These are phyloP conservation scores for Calonectria pseudoturangicola DNA, from an alignment of 2,329 filamentous ascomycete genomes.

Conservation along the genomic window DNA sequence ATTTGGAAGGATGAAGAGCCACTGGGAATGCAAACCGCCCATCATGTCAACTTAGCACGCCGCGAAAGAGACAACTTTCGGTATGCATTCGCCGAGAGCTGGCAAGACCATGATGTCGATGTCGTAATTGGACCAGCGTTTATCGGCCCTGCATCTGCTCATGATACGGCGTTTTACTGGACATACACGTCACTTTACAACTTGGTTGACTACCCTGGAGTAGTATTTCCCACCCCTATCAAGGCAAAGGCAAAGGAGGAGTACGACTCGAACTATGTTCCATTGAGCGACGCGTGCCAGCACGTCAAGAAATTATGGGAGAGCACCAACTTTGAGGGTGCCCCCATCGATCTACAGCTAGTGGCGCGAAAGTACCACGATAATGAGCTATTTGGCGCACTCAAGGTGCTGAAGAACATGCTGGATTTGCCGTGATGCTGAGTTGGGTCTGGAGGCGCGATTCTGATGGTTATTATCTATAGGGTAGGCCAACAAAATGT, in stretches of 20 bases:
- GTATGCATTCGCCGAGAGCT: conserved; percentile 57
- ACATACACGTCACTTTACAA: conserved; percentile 63
- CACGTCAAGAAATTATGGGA: conserved; percentile 59
- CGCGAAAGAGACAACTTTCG: conserved; percentile 57
- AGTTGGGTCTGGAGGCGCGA: neutral
- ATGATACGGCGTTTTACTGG: conserved; percentile 61
- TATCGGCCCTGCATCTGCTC: conserved; percentile 60
- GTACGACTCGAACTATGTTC: conserved; percentile 48
- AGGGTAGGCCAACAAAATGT: neutral
- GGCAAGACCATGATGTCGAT: conserved; percentile 61
- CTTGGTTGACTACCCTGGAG: conserved; percentile 61
- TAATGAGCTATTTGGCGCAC: conserved; percentile 58
- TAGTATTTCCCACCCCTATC: conserved; percentile 50
- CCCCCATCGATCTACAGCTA: conserved; percentile 59
- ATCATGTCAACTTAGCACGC: conserved; percentile 39
- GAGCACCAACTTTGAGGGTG: conserved; percentile 57
- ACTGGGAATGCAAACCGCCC: conserved; percentile 44
- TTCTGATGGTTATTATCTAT: neutral
- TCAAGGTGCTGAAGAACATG: conserved; percentile 47
- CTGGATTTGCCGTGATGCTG: conserved; percentile 28
- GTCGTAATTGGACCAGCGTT: conserved; percentile 60
- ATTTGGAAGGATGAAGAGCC: conserved; percentile 57
- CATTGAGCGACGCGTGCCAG: conserved; percentile 56
- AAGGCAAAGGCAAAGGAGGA: conserved; percentile 55
- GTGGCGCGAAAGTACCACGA: conserved; percentile 60